Conservation (phyloP, 768 basidiomycete species). For the Lactifluus volemus region DNA sequence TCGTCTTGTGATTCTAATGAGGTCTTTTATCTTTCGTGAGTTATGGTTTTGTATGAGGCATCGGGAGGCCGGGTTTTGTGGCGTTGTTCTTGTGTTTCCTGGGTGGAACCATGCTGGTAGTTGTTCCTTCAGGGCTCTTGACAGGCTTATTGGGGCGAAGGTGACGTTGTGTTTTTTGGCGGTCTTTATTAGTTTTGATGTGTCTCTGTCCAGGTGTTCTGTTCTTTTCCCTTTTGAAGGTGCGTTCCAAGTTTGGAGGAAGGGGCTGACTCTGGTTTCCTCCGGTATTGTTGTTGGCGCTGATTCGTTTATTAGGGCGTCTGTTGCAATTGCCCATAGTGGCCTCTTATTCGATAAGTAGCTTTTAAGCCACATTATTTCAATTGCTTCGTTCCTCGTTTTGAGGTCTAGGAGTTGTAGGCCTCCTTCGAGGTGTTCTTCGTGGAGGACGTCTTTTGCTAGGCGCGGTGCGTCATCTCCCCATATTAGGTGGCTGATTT, state of each 20-base stretch:
- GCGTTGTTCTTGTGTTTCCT: too few species aligned
- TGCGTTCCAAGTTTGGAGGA: constrained; percentile 15
- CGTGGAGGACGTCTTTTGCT: too few species aligned
- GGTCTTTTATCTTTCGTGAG: too few species aligned
- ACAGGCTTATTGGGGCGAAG: background rate
- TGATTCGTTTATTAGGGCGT: background rate
- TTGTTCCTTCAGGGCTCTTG: background rate
- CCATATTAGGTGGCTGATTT: too few species aligned
- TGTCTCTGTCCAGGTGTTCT: background rate
- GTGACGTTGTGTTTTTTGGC: background rate
- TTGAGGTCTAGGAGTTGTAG: constrained; percentile 16
- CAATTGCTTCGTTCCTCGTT: constrained; percentile 9
- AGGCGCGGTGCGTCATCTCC: too few species aligned
- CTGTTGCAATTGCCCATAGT: constrained; percentile 14
- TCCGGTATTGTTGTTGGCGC: background rate
- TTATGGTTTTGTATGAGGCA: too few species aligned
- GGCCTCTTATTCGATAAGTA: constrained; percentile 16
- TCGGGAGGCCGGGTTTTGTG: too few species aligned
- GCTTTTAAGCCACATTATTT: constrained; percentile 12
- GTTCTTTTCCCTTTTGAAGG: background rate
- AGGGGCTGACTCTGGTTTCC: background rate
- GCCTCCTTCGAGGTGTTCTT: too few species aligned
- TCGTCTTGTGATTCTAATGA: too few species aligned
- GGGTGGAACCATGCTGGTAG: constrained; percentile 20
- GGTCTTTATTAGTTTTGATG: background rate